Percentiles rank a stretch among this genome's conserved stretches.
Conservation (phyloP, 108 stramenopile genomes). For the Skeletonema menzelii region DNA sequence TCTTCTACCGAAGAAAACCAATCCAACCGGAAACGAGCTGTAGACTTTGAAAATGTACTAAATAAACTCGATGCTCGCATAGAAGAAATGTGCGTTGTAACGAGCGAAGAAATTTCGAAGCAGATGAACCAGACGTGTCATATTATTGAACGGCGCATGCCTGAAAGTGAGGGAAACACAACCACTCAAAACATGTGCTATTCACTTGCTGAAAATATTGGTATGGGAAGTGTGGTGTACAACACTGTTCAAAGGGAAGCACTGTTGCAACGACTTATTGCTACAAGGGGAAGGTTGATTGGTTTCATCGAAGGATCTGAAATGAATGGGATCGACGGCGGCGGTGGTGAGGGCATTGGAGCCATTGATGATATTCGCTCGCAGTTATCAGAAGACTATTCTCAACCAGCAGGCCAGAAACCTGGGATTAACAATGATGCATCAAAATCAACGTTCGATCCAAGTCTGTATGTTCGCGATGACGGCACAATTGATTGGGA, state of each 20-base stretch:
- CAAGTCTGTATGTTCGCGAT: conserved; percentile 91
- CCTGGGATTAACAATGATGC: neutral
- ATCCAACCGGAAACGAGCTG: conserved; percentile 54
- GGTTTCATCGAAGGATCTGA: conserved; percentile 27
- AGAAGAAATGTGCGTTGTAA: conserved; percentile 61
- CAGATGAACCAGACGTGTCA: conserved; percentile 27
- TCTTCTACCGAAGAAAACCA: conserved; percentile 5
- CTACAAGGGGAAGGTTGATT: conserved; percentile 28
- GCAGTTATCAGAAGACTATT: conserved; percentile 15
- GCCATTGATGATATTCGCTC: conserved; percentile 41
- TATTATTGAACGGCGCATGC: conserved; percentile 7
- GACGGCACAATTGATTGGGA: conserved; percentile 99
- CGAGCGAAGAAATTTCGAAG: conserved; percentile 8
- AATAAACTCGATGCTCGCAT: conserved; percentile 69
- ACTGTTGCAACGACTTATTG: conserved; percentile 48
- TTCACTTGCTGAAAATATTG: conserved; percentile 29
- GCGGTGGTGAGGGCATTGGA: neutral
- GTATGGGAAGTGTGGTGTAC: conserved; percentile 75
- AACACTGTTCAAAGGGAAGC: conserved; percentile 59
- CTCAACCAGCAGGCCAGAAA: neutral
- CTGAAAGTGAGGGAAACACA: conserved; percentile 16
- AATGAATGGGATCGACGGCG: neutral
- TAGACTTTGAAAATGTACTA: conserved; percentile 86
- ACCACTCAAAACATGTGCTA: conserved; percentile 24
- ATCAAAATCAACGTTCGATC: conserved; percentile 33